Base-by-base conservation (phyloP, 1,284 basidiomycete genomes). In the Trichosporon inkin region DNA sequence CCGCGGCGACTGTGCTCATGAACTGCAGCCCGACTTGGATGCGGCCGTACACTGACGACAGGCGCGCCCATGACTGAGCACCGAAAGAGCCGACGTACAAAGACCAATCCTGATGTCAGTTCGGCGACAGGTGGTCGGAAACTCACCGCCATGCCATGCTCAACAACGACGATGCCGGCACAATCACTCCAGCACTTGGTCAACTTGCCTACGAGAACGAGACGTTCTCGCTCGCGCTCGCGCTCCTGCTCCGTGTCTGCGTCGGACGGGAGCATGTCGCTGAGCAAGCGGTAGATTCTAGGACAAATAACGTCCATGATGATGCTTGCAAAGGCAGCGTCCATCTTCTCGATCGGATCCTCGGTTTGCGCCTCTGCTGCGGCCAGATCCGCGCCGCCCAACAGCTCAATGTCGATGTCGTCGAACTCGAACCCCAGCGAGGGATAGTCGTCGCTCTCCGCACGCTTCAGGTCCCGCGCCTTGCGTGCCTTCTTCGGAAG, bases 111-210 rank as follows among this genome's bases (percentile, higher is more conserved):
- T 89, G 69, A 47, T 44, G 24, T 44, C 24, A 51, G 56, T 14
- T 37, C 5, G 14, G 17, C 11, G 32, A n/a, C 24, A 24, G 3
- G 6, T 32, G 17, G 17, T 13, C 13, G 17, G 13, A 7, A 49
- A 37, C 79, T 67, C 58, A 85, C 86, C 68, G 80, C 78, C 60
- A 81, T 74, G 11, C 81, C 80, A 62, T 86, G 85, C 57, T 85
- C 83, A 10, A 89, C 84, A 1, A 79, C 77, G 11, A 88, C 71
- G 20, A 90, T 83, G 37, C 82, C 81, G 0, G 84, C 85, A 68
- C 88, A 92, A 8, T 86, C 85, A 3, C 88, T 82, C 89, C 90
- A 94, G 68, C 86, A 88, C 63, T 86, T 84, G 19, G 91, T 82
- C 77, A 90, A 85, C 38, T 79, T 71, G 64, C 85, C 83, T 38